Evolutionary conservation across 2,329 filamentous ascomycete species (phyloP).

Genomic region (Fusarium chlamydosporum): DNA sequence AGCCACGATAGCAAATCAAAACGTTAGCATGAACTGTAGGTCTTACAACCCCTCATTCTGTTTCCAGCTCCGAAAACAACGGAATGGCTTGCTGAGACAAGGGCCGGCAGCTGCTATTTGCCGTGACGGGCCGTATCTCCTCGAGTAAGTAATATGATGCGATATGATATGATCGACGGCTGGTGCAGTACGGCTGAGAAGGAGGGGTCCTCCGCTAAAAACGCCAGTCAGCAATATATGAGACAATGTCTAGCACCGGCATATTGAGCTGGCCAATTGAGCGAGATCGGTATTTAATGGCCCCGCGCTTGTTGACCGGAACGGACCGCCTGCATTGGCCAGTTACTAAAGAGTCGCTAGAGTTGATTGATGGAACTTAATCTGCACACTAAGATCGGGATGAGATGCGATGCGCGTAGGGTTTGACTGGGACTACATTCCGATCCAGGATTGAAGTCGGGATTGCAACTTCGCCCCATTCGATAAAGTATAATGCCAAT

Average conservation of each 20-base stretch:
- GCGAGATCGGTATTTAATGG: constrained; percentile 6
- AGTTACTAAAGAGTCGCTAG: constrained; percentile 1
- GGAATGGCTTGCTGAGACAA: not conserved
- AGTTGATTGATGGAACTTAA: not conserved
- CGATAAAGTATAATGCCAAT: not conserved
- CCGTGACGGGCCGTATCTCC: constrained; percentile 7
- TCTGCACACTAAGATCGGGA: constrained; percentile 4
- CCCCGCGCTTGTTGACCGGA: constrained; percentile 27
- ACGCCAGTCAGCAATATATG: constrained; percentile 34
- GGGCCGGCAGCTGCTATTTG: constrained; percentile 12
- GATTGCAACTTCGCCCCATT: not conserved
- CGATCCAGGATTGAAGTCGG: not conserved
- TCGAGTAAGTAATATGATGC: not conserved
- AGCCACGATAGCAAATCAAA: constrained; percentile 14
- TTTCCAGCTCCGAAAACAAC: constrained; percentile 1
- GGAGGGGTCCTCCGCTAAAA: constrained; percentile 1
- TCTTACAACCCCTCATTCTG: constrained; percentile 38
- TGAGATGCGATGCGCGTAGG: not conserved
- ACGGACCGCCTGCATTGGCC: constrained; percentile 37
- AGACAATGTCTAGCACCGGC: constrained; percentile 27
- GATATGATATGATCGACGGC: constrained; percentile 10
- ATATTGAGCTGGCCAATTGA: constrained; percentile 25
- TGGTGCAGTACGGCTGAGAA: not conserved
- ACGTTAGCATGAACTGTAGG: not conserved
- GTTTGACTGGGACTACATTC: not conserved